These are phyloP conservation scores for Pseudocercospora fijiensis DNA, from an alignment of 2,329 filamentous ascomycete genomes.

Conservation along the genomic window DNA sequence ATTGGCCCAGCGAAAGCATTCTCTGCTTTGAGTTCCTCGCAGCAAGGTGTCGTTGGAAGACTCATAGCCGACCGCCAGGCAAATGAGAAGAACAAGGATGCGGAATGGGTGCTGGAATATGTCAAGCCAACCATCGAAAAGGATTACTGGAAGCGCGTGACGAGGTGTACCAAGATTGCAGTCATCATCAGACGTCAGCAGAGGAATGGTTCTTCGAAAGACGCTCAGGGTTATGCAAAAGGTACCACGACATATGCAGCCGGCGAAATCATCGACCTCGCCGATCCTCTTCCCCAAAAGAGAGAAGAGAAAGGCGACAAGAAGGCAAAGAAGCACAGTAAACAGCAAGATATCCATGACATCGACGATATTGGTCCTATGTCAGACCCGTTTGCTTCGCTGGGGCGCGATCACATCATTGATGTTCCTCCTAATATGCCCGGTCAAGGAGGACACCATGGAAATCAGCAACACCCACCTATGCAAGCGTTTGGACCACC, in stretches of 20 bases:
- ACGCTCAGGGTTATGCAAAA: not conserved
- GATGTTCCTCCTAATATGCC: constrained; percentile 6
- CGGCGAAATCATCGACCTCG: constrained; percentile 12
- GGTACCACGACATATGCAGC: constrained; percentile 4
- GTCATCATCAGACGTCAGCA: constrained; percentile 14
- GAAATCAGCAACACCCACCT: not conserved
- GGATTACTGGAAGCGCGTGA: constrained; percentile 6
- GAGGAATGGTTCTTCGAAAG: not conserved
- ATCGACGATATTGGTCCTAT: constrained; percentile 6
- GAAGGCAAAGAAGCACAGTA: constrained; percentile 3
- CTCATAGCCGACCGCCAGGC: constrained; percentile 2
- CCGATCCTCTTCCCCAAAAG: constrained; percentile 3
- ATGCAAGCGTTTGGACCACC: not conserved
- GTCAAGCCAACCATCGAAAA: constrained; percentile 8
- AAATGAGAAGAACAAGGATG: constrained; percentile 13
- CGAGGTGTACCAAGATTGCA: constrained; percentile 7
- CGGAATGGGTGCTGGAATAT: constrained; percentile 11
- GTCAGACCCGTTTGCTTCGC: constrained; percentile 1
- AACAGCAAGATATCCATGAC: not conserved
- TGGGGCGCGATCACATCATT: not conserved
- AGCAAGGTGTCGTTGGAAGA: constrained; percentile 9
- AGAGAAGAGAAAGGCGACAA: constrained; percentile 6
- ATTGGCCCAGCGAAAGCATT: constrained; percentile 11
- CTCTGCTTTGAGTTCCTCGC: constrained; percentile 1
- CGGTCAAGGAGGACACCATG: not conserved